Evolutionary conservation across 2,329 filamentous ascomycete species (phyloP), one percentile per base, ranked within the genome.

Genomic region (Aspergillus sp.): DNA sequence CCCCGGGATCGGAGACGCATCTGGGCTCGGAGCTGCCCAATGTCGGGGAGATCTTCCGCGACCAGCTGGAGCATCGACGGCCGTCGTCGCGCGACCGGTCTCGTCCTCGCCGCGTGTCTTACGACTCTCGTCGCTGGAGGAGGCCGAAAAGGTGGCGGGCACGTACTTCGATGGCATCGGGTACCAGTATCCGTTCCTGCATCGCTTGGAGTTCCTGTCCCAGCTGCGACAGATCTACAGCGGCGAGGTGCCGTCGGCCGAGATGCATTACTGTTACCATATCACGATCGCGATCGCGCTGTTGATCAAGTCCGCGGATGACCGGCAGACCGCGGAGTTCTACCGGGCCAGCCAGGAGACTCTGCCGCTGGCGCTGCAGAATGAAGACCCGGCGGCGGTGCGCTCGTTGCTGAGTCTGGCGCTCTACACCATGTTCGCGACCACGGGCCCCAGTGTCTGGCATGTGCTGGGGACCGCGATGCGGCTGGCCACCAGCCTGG

Each of bases 101-200:
- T 47, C 59, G 9, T 57, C 59, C 3, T 57, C 62, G 4, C 64
- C 64, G 27, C 61, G 59, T 9, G 59, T 67, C 10, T 49, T 67
- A 33, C 62, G 58, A 7, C 52, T 68, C 26, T 48, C 63, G 5
- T 67, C 65, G 2, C 53, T 66, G 44, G 62, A 63, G 29, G 65
- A 67, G 49, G 64, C 65, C 0, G 60, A 67, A 42, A 56, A 52
- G 34, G 47, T 68, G 6, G 53, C 60, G 1, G 55, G 50, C 1
- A 60, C 63, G 43, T 68, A 68, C 35, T 68, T 68, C 44, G 65
- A 68, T 36, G 64, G 64, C 33, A 60, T 68, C 44, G 65, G 64
- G 2, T 67, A 62, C 28, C 65, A 68, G 47, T 68, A 68, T 47
- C 65, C 65, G 2, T 68, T 68, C 33, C 49, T 68, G 7, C 57